A percentile compares a stretch with the other conserved stretches of the same genome.
Evolutionary conservation across 495 filamentous ascomycete genomes (phyloP).

Genomic region (Trichoderma virens): DNA sequence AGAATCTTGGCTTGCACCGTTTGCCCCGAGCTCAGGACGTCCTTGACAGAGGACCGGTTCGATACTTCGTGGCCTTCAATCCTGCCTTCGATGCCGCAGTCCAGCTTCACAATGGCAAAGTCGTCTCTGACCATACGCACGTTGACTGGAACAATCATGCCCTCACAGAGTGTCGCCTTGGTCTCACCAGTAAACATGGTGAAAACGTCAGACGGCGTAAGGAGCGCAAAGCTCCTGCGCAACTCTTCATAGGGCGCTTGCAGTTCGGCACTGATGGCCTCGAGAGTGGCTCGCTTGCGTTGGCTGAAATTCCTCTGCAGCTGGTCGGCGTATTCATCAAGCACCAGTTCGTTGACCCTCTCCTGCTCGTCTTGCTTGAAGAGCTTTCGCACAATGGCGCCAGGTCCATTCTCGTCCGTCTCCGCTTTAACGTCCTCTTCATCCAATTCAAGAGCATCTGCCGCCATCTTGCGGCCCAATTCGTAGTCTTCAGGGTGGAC

Average conservation of each 20-base stretch:
- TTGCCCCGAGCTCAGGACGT: slow-evolving; percentile 64
- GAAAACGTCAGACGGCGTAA: slow-evolving; percentile 77
- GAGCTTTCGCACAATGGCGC: slow-evolving; percentile 84
- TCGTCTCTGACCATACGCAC: slow-evolving; percentile 84
- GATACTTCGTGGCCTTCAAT: slow-evolving; percentile 67
- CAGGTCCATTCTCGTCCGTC: slow-evolving; percentile 75
- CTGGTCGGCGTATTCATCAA: slow-evolving; percentile 96
- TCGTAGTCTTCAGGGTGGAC: slow-evolving; percentile 98
- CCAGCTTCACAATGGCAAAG: slow-evolving; percentile 85
- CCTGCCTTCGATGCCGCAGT: slow-evolving; percentile 87
- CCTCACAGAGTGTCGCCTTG: slow-evolving; percentile 66
- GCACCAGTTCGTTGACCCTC: slow-evolving; percentile 88
- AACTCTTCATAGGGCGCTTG: slow-evolving; percentile 91
- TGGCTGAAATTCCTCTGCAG: slow-evolving; percentile 87
- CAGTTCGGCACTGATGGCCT: slow-evolving; percentile 91
- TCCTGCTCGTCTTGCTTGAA: slow-evolving; percentile 87
- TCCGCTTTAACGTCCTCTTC: slow-evolving; percentile 97
- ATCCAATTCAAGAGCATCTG: slow-evolving; percentile 90
- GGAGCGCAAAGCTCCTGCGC: slow-evolving; percentile 65
- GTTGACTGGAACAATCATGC: slow-evolving; percentile 86
- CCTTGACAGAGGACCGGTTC: slow-evolving; percentile 46
- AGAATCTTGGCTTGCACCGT: slow-evolving; percentile 81
- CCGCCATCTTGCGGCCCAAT: slow-evolving; percentile 93
- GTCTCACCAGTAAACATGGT: slow-evolving; percentile 97
- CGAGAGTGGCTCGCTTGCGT: slow-evolving; percentile 89